A percentile compares a stretch with the other conserved stretches of the same genome.
These are phyloP conservation scores for Pythium brachiatum DNA, from an alignment of 352 stramenopile species.

Conservation along the genomic window DNA sequence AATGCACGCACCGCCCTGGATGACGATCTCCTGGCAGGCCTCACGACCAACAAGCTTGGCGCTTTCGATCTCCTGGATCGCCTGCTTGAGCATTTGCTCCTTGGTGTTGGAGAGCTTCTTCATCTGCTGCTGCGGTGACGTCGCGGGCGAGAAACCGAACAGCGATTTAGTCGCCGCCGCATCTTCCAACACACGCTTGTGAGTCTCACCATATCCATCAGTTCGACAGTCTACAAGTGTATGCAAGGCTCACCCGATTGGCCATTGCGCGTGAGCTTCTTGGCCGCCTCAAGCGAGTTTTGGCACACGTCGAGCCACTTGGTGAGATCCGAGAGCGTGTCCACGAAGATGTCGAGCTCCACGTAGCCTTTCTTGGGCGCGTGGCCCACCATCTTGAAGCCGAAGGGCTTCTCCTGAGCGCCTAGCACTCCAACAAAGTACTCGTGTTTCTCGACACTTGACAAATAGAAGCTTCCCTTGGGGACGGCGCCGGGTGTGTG, in stretches of 20 bases:
- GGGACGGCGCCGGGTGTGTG: conserved; percentile 26
- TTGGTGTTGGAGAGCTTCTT: conserved; percentile 60
- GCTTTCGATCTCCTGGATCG: conserved; percentile 67
- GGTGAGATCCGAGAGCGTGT: conserved; percentile 53
- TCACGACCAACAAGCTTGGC: conserved; percentile 67
- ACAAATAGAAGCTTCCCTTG: conserved; percentile 78
- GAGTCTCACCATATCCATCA: neutral
- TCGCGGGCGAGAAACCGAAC: conserved; percentile 46
- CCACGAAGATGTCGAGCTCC: conserved; percentile 80
- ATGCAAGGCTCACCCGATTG: conserved; percentile 6
- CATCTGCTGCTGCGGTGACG: conserved; percentile 63
- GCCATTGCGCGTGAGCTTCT: conserved; percentile 39
- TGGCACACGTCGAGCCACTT: conserved; percentile 82
- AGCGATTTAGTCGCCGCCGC: conserved; percentile 42
- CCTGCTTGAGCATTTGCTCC: conserved; percentile 63
- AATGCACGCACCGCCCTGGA: conserved; percentile 43
- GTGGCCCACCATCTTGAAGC: conserved; percentile 85
- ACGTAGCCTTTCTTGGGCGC: conserved; percentile 71
- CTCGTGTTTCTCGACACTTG: conserved; percentile 75
- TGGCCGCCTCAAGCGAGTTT: conserved; percentile 59
- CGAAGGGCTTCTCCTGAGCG: conserved; percentile 69
- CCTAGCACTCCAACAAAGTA: conserved; percentile 70
- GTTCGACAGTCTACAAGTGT: neutral
- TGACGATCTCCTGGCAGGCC: conserved; percentile 69
- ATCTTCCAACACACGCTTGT: conserved; percentile 19